These are phyloP conservation scores for Cladophialophora bantiana DNA, from an alignment of 2,329 filamentous ascomycete species.

Conservation along the genomic window DNA sequence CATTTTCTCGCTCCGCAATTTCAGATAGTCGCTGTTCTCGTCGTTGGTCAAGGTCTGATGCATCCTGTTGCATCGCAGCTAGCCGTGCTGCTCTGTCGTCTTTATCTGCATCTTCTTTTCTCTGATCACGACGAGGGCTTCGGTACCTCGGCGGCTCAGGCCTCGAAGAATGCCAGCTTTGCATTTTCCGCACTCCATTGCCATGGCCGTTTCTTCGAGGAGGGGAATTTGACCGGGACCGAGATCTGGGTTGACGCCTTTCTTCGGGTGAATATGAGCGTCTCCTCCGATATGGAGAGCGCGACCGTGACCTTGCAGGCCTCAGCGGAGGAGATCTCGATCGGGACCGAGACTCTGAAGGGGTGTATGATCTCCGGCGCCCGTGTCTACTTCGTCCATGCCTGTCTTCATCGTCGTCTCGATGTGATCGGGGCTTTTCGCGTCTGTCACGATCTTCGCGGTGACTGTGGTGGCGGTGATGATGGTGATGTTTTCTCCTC, in stretches of 20 bases:
- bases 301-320: constrained; percentile 46
- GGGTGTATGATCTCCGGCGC: constrained; percentile 53
- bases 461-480: constrained; percentile 38
- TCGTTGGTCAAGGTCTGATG: constrained; percentile 72
- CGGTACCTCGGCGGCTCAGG: constrained; percentile 40
- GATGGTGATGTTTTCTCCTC: constrained; percentile 57
- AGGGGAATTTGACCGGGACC: constrained; percentile 38
- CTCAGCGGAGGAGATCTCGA: constrained; percentile 36
- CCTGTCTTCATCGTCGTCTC: constrained; percentile 39
- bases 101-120: constrained; percentile 44
- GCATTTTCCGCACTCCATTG: constrained; percentile 45
- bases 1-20: constrained; percentile 70
- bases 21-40: constrained; percentile 72
- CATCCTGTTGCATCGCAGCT: constrained; percentile 76
- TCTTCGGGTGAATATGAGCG: constrained; percentile 40
- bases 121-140: constrained; percentile 26
- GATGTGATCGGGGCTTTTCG: constrained; percentile 34
- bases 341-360: constrained; percentile 44
- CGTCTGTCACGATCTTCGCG: constrained; percentile 27
- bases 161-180: constrained; percentile 41
- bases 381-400: constrained; percentile 41
- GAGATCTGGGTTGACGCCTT: constrained; percentile 48
- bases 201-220: constrained; percentile 43
- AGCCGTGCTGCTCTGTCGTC: constrained; percentile 71
- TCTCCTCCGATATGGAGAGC: constrained; percentile 37